A percentile compares a stretch with the other conserved stretches of the same genome.
phyloP scores from a whole-genome alignment of 768 basidiomycete species.

The Suillus weaverae region DNA sequence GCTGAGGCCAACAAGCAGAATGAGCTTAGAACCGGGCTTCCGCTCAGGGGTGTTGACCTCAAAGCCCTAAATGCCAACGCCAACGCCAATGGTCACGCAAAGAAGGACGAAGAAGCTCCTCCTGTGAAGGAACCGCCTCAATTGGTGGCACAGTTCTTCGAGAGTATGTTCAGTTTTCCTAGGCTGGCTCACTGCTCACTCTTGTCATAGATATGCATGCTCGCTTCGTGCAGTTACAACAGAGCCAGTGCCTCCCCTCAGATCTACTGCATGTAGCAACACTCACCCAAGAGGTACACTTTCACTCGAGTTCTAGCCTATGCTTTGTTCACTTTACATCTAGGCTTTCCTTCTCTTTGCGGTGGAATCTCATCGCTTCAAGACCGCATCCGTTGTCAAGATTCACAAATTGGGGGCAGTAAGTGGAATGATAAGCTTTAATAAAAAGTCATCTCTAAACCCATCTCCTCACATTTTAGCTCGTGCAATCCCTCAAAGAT shows the following conservation, averaged over 20 bases:
- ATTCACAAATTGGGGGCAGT: conserved; percentile 73
- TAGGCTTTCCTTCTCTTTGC: conserved; percentile 74
- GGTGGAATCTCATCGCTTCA: conserved; percentile 75
- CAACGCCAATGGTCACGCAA: conserved; percentile 47
- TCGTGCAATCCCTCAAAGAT: conserved; percentile 65
- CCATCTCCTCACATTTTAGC: conserved; percentile 38
- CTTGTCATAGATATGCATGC: conserved; percentile 48
- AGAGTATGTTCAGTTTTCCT: conserved; percentile 40
- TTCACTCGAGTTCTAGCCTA: background rate
- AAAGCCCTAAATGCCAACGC: conserved; percentile 32
- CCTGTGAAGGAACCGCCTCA: conserved; percentile 62
- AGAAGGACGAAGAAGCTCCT: conserved; percentile 74
- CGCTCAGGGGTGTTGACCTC: conserved; percentile 62
- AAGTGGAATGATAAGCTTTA: conserved; percentile 25
- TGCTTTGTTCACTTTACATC: conserved; percentile 5
- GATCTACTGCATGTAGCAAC: conserved; percentile 73
- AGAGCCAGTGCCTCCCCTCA: conserved; percentile 41
- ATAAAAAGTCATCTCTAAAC: background rate
- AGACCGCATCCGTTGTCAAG: conserved; percentile 65
- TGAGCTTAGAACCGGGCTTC: conserved; percentile 67
- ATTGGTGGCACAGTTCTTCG: conserved; percentile 57
- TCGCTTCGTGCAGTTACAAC: conserved; percentile 48
- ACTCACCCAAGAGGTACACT: conserved; percentile 68
- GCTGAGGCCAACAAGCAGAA: conserved; percentile 76
- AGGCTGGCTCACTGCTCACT: background rate